Conservation (phyloP, 495 filamentous ascomycete species). For the Podospora anserina region DNA sequence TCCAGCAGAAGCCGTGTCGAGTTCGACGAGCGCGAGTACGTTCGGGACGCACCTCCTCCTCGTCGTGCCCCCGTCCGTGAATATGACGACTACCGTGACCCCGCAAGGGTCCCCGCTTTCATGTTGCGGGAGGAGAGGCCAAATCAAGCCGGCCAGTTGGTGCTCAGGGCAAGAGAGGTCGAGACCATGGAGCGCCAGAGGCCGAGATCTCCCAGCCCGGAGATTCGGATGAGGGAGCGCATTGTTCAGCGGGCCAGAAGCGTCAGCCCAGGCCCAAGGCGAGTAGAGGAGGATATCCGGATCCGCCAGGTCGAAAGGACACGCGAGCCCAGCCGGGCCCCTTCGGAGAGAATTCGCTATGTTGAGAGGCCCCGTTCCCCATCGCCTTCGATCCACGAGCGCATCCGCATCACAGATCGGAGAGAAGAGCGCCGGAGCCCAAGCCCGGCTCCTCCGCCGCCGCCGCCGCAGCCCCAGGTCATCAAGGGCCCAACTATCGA, state of each 20-base stretch:
- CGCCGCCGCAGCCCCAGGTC: constrained; percentile 48
- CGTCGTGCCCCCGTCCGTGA: constrained; percentile 35
- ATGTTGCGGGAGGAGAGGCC: constrained; percentile 40
- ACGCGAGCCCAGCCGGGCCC: constrained; percentile 31
- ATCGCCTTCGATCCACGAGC: constrained; percentile 39
- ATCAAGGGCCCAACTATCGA: constrained; percentile 69
- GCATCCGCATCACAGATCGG: constrained; percentile 44
- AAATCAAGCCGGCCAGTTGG: constrained; percentile 38
- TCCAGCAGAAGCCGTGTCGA: constrained; percentile 37
- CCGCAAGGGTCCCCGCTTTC: constrained; percentile 39
- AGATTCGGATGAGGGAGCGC: constrained; percentile 35
- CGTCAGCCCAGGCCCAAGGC: constrained; percentile 30
- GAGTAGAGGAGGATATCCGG: constrained; percentile 31
- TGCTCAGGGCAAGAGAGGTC: constrained; percentile 45
- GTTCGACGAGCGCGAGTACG: constrained; percentile 43
- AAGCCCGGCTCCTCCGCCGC: constrained; percentile 48
- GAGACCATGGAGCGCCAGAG: constrained; percentile 42
- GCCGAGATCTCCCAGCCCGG: constrained; percentile 45
- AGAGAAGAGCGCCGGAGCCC: constrained; percentile 40
- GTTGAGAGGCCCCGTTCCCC: constrained; percentile 45
- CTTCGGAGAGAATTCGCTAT: constrained; percentile 34
- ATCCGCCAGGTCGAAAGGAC: constrained; percentile 27
- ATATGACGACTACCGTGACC: constrained; percentile 34
- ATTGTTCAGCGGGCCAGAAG: constrained; percentile 34
- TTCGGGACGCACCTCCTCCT: constrained; percentile 25